Evolutionary conservation across 306 rosid species (phyloP).

Genomic region (Citrullus colocynthis): DNA sequence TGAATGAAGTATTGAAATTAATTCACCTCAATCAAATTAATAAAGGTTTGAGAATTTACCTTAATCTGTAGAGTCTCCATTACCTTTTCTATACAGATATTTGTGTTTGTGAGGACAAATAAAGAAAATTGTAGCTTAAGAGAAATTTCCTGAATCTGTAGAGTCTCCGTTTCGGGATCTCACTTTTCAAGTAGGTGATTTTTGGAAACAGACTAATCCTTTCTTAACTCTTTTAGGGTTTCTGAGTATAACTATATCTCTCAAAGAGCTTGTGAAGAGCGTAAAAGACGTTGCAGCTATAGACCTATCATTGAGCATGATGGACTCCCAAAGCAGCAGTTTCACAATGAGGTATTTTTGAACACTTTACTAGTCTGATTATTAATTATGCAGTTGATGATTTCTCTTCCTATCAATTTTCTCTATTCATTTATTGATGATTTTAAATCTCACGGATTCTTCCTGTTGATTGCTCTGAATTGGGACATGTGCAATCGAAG

Average conservation of each 20-base stretch:
- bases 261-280: constrained; percentile 57
- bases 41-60: neutral
- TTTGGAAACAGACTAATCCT: neutral
- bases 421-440: neutral
- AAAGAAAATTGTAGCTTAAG: neutral
- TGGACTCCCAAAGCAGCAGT: constrained; percentile 44
- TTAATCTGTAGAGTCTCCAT: neutral
- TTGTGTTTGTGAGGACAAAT: neutral
- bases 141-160: neutral
- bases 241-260: constrained; percentile 48
- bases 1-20: neutral
- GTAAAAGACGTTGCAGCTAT: constrained; percentile 42
- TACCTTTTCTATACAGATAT: neutral
- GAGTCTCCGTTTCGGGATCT: neutral
- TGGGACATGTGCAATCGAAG: neutral
- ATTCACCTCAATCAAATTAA: neutral
- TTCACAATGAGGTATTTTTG: constrained; percentile 38
- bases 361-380: neutral
- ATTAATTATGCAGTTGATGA: neutral
- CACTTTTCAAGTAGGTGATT: neutral
- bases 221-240: constrained; percentile 20
- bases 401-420: neutral
- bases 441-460: neutral
- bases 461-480: neutral
- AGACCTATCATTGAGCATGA: constrained; percentile 78